Percentiles rank a stretch among this genome's conserved stretches.
Conservation (phyloP, 495 filamentous ascomycete genomes). For the Cercophora newfieldiana region DNA sequence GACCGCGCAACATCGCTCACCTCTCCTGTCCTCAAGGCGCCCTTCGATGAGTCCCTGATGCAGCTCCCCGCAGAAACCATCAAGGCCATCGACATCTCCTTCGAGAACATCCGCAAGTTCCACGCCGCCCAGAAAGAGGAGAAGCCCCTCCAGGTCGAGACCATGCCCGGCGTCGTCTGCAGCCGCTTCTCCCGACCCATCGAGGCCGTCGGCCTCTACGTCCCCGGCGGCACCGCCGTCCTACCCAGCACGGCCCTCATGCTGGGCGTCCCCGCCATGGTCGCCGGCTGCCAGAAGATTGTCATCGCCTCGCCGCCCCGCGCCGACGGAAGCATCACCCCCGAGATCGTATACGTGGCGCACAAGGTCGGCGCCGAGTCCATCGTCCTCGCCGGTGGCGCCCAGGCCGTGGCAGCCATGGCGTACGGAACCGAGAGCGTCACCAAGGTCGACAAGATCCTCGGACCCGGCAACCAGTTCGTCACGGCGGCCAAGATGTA, state of each 20-base stretch:
- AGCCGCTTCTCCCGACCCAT: conserved; percentile 91
- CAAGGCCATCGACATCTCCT: conserved; percentile 88
- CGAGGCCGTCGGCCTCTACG: conserved; percentile 90
- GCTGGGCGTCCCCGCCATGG: conserved; percentile 96
- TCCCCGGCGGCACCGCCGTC: conserved; percentile 94
- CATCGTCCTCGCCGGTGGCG: conserved; percentile 93
- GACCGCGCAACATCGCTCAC: conserved; percentile 89
- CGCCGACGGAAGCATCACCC: conserved; percentile 84
- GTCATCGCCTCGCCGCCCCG: conserved; percentile 90
- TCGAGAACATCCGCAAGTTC: conserved; percentile 91
- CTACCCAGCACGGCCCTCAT: conserved; percentile 95
- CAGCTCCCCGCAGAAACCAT: conserved; percentile 76
- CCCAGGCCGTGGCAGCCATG: conserved; percentile 91
- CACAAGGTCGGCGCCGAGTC: conserved; percentile 95
- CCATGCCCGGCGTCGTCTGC: conserved; percentile 95
- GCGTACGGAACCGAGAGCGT: conserved; percentile 82
- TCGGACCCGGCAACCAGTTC: conserved; percentile 97
- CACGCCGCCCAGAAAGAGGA: conserved; percentile 85
- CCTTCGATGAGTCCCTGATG: conserved; percentile 84
- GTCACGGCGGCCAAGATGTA: conserved; percentile 98
- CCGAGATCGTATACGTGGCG: conserved; percentile 96
- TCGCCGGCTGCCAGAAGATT: conserved; percentile 95
- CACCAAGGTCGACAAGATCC: conserved; percentile 97
- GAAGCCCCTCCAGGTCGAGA: conserved; percentile 79
- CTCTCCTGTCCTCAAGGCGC: conserved; percentile 83